Evolutionary conservation across 1,284 basidiomycete genomes (phyloP).

Genomic region (Boletus calvinii): DNA sequence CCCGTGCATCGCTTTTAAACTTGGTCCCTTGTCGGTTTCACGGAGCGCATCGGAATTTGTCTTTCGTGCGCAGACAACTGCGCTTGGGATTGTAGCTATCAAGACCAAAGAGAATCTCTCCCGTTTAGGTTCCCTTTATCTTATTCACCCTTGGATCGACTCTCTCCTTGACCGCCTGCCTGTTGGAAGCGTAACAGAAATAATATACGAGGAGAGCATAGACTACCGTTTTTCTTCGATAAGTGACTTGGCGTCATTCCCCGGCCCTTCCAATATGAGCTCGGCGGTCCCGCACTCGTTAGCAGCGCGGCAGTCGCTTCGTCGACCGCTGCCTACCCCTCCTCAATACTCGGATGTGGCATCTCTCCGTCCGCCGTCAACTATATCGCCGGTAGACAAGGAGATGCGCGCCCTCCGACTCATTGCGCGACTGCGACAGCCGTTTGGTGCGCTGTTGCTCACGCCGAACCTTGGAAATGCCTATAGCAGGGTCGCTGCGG

Average conservation of each 20-base stretch:
- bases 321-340: no score
- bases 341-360: no score
- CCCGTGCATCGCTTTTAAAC: slow-evolving; percentile 4
- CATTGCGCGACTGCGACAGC: slow-evolving; percentile 3
- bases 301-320: background rate
- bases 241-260: background rate
- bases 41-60: background rate
- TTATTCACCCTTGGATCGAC: slow-evolving; percentile 12
- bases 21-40: background rate
- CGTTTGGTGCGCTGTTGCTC: slow-evolving; percentile 11
- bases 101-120: slow-evolving; percentile 3
- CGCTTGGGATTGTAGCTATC: slow-evolving; percentile 2
- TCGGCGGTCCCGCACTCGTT: no score
- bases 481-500: slow-evolving; percentile 8
- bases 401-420: background rate
- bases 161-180: slow-evolving; percentile 4
- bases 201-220: background rate
- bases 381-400: background rate
- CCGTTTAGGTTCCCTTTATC: slow-evolving; percentile 1
- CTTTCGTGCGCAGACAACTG: background rate
- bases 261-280: no score
- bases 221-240: background rate
- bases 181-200: background rate
- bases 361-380: background rate
- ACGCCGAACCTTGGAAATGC: background rate